Evolutionary conservation across 2,329 filamentous ascomycete genomes (phyloP), one percentile per base, ranked within the genome.

Genomic region (Fusarium annulatum): DNA sequence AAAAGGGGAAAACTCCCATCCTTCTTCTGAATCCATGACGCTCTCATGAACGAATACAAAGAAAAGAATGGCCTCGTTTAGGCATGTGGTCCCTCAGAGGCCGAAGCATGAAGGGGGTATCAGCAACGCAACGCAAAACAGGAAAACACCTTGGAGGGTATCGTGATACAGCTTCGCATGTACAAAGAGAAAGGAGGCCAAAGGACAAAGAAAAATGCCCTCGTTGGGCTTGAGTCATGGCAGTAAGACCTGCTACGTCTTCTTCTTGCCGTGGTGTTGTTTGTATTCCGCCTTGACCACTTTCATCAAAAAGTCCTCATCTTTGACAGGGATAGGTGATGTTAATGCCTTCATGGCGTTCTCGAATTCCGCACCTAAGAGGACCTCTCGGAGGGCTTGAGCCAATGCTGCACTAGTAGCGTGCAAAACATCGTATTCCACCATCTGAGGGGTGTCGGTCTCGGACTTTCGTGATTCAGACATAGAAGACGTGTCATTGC

Each of bases 341-440:
- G 96, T 98, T 71, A 99, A 86, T 12, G 95, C 93, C 85, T 98
- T 98, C 96, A 99, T 99, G 52, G 93, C 93, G 79, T 97, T 97
- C 81, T 99, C 96, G 82, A 98, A 99, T 81, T 99, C 96, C 23
- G 94, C 94, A 78, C 97, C 95, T 10, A 98, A 86, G 38, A 99
- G 87, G 58, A 97, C 94, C 71, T 97, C 94, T 42, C 94, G 88
- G 74, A 96, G 93, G 23, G 94, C 95, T 80, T 97, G 94, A 53
- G 98, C 95, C 34, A 99, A 87, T 4, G 96, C 96, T 7, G 95
- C 93, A 70, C 93, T 93, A 10, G 95, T 93, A 16, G 96, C 96
- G 82, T 99, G 96, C 57, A 99, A 85, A 41, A 98, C 88, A 78
- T 97, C 95, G 41, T 98, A 88, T 59, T 94, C 93, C 43, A 76